Evolutionary conservation across 2,329 filamentous ascomycete species (phyloP).

Genomic region (Cadophora gregata): DNA sequence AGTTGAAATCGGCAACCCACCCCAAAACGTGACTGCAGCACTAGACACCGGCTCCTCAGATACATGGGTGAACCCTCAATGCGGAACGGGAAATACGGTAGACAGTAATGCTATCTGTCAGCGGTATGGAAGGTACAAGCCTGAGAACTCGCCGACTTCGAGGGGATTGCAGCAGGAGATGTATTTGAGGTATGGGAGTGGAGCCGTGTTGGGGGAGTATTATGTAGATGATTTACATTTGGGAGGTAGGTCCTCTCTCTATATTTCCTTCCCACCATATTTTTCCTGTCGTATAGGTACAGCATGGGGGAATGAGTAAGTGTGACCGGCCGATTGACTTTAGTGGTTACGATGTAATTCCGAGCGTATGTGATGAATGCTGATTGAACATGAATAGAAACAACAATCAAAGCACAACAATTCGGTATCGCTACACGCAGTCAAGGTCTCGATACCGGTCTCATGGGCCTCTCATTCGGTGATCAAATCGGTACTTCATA

Average conservation of each 20-base stretch:
- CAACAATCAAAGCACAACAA: slow-evolving; percentile 18
- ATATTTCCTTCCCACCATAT: not conserved
- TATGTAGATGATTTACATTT: slow-evolving; percentile 22
- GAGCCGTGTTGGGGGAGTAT: slow-evolving; percentile 14
- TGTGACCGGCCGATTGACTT: no score
- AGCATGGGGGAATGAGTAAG: no score
- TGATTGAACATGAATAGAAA: not conserved
- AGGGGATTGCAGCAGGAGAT: slow-evolving; percentile 11
- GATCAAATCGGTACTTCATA: slow-evolving; percentile 26
- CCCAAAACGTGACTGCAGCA: slow-evolving; percentile 17
- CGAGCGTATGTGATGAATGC: not conserved
- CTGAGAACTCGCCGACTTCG: slow-evolving; percentile 8
- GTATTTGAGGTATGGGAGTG: slow-evolving; percentile 20
- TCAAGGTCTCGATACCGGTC: slow-evolving; percentile 22
- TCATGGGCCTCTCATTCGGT: slow-evolving; percentile 30
- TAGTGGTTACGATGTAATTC: no score
- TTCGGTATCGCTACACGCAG: slow-evolving; percentile 22
- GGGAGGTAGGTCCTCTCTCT: not conserved
- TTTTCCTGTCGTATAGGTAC: not conserved
- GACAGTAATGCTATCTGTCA: slow-evolving; percentile 15
- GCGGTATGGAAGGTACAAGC: not conserved
- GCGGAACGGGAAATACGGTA: not conserved
- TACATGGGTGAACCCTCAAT: slow-evolving; percentile 20
- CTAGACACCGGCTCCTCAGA: slow-evolving; percentile 25
- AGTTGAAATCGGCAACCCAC: slow-evolving; percentile 22